A percentile compares a stretch with the other conserved stretches of the same genome.
phyloP scores from a whole-genome alignment of 768 basidiomycete genomes.

The Leucosporidium scottii region DNA sequence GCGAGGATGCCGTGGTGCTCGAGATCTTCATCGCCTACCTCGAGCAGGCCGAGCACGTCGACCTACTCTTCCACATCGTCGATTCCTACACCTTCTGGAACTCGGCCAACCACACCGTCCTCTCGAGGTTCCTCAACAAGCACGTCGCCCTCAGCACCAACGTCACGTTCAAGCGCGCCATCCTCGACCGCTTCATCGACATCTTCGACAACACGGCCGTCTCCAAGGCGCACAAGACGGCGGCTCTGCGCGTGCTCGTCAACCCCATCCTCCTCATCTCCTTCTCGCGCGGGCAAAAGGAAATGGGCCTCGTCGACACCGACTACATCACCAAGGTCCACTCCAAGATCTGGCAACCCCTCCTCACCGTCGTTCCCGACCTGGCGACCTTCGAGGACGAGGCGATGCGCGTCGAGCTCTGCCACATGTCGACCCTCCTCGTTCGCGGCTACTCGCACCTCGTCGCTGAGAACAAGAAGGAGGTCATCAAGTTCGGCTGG shows the following conservation, averaged over 20 bases:
- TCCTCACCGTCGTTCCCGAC: slow-evolving; percentile 50
- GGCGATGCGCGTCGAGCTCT: slow-evolving; percentile 78
- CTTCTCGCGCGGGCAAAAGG: slow-evolving; percentile 53
- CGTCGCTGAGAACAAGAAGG: slow-evolving; percentile 75
- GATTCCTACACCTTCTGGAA: slow-evolving; percentile 70
- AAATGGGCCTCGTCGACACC: slow-evolving; percentile 56
- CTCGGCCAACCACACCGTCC: slow-evolving; percentile 68
- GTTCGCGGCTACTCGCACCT: slow-evolving; percentile 75
- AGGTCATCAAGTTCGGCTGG: slow-evolving; percentile 91
- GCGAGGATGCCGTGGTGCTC: slow-evolving; percentile 54
- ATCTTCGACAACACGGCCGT: slow-evolving; percentile 62
- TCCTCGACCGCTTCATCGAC: slow-evolving; percentile 73
- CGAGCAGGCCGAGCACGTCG: slow-evolving; percentile 57
- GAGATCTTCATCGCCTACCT: slow-evolving; percentile 65
- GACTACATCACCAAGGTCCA: slow-evolving; percentile 66
- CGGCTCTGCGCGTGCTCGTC: slow-evolving; percentile 62
- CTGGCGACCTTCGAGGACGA: slow-evolving; percentile 54
- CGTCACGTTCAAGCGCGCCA: slow-evolving; percentile 60
- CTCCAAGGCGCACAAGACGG: slow-evolving; percentile 66
- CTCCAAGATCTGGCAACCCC: slow-evolving; percentile 71
- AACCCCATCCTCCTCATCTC: slow-evolving; percentile 79
- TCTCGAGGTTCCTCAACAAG: slow-evolving; percentile 76
- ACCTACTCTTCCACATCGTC: slow-evolving; percentile 80
- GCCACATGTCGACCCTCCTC: slow-evolving; percentile 80
- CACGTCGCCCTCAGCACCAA: slow-evolving; percentile 71